These are phyloP conservation scores for Fusarium pseudograminearum DNA, from an alignment of 2,329 filamentous ascomycete genomes.

Conservation along the genomic window DNA sequence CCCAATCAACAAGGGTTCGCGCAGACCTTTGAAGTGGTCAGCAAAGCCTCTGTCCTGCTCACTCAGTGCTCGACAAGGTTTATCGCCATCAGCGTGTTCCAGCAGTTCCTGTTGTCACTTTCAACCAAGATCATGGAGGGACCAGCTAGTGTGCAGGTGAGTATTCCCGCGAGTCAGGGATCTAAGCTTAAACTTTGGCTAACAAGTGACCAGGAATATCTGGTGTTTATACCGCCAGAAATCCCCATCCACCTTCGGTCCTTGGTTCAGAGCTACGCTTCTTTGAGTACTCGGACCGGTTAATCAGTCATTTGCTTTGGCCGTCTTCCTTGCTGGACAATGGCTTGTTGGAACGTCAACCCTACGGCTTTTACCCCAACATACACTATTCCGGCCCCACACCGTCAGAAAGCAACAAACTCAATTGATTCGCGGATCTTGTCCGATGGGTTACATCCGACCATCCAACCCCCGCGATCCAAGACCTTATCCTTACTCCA, in stretches of 20 bases:
- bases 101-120: conserved; percentile 6
- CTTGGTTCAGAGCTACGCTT: conserved; percentile 6
- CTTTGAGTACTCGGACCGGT: not conserved
- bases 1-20: conserved; percentile 9
- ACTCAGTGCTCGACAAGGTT: conserved; percentile 28
- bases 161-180: rapidly evolving
- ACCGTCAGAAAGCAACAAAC: not conserved
- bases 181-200: not conserved
- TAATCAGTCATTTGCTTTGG: not conserved
- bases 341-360: not conserved
- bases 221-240: conserved; percentile 5
- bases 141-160: not conserved
- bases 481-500: not conserved
- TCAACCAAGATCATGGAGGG: conserved; percentile 28
- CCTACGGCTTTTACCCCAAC: not conserved
- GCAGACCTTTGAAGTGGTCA: conserved; percentile 23
- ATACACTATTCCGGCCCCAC: conserved; percentile 3
- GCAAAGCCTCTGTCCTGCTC: conserved; percentile 18
- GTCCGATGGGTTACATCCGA: conserved; percentile 15
- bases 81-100: conserved; percentile 6
- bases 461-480: not conserved
- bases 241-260: conserved; percentile 16
- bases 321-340: rapidly evolving
- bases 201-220: not conserved
- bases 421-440: not conserved